These are phyloP conservation scores for Mycosphaerelloides madeirae DNA, from an alignment of 2,329 filamentous ascomycete species.

Conservation along the genomic window DNA sequence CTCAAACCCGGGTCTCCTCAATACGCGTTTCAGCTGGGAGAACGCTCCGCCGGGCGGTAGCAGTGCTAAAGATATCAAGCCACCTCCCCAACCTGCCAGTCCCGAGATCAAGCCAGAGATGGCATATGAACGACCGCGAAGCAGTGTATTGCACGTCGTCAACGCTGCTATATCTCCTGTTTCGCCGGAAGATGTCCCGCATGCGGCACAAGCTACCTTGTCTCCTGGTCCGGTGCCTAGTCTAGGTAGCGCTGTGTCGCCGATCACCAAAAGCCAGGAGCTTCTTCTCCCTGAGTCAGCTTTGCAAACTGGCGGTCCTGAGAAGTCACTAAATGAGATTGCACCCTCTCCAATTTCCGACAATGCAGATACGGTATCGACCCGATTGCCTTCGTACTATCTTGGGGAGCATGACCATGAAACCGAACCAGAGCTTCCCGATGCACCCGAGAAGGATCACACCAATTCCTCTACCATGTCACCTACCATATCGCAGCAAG, in stretches of 20 bases:
- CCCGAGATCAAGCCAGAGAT: constrained; percentile 27
- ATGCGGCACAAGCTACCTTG: background rate
- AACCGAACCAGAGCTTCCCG: constrained; percentile 5
- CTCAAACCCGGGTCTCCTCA: constrained; percentile 20
- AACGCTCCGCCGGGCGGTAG: constrained; percentile 3
- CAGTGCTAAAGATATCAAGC: constrained; percentile 3
- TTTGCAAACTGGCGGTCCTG: constrained; percentile 11
- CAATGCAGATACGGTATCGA: constrained; percentile 1
- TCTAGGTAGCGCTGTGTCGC: constrained; percentile 10
- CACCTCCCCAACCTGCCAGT: constrained; percentile 14
- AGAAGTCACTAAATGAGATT: constrained; percentile 13
- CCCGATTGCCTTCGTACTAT: constrained; percentile 16
- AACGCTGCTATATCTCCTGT: constrained; percentile 31
- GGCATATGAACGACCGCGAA: constrained; percentile 30
- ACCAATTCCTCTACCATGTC: constrained; percentile 10
- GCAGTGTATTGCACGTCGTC: constrained; percentile 39
- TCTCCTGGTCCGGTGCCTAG: background rate
- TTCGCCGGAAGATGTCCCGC: background rate
- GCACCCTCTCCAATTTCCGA: constrained; percentile 24
- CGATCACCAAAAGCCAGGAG: constrained; percentile 20
- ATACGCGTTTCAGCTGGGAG: constrained; percentile 38
- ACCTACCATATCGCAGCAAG: constrained; percentile 3
- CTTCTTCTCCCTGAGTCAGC: constrained; percentile 15
- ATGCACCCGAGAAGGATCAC: constrained; percentile 10
- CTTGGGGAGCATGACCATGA: constrained; percentile 7